Base-by-base conservation (phyloP, 805 yeast genomes). In the Wickerhamiella allomyrinae region DNA sequence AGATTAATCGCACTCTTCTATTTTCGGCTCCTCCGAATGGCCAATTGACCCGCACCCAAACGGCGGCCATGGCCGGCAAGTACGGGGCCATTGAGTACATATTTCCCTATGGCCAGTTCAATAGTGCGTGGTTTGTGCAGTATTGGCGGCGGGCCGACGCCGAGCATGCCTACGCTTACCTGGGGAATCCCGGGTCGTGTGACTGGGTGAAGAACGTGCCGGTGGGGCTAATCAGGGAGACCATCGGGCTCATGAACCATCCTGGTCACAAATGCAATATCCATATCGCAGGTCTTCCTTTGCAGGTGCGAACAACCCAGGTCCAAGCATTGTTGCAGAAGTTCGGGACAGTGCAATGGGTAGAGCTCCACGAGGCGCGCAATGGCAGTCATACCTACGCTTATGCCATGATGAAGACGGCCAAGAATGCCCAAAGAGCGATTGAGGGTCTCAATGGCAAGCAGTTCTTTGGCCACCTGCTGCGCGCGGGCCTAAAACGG, bases 71-170 rank as follows among this genome's bases (percentile, higher is more conserved):
- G 52, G 9, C 65, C 61, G 13, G 35, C 39, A 9, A 53, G 56
- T 29, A 51, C 63, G 96, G 95, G 11, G 86, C 81, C 55, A 63
- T 84, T 44, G 95, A 87, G 53, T 73, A 76, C 49, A 50, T 82
- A 19, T 68, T 73, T 15, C 42, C 33, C n/a, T 34, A 25, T 14
- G 40, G 34, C 15, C 27, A 19, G 13, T 10, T 39, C 2, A 49
- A 56, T 40, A 63, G 59, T 39, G 67, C 69, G 21, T 85, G 93
- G 94, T 83, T 77, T 55, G 72, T 77, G 48, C 79, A 80, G 54
- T 84, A 76, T 62, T 80, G 76, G 2, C 83, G 71, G 57, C 72
- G 95, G 37, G 93, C 82, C 57, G 94, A 85, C 58, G 94, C 95
- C 10, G 81, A 83, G 36, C 70, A 81, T 53, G 93, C 94, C 0